Conservation (phyloP, 331 rosid genomes). For the Phaseolus coccineus region DNA sequence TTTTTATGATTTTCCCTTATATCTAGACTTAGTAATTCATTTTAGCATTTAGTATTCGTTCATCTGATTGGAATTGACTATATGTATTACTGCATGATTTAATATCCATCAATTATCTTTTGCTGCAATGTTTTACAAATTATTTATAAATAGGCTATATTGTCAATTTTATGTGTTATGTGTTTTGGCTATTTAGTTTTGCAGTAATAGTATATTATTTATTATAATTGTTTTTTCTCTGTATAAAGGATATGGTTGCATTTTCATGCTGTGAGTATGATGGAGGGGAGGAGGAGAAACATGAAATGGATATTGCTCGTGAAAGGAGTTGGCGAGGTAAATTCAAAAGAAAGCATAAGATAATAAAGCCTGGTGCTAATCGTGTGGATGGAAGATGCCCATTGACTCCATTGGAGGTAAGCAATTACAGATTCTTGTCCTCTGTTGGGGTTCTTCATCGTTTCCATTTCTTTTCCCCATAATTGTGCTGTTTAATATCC, state of each 20-base stretch:
- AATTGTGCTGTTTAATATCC: too few relatives aligned
- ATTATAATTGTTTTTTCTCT: conserved; percentile 32
- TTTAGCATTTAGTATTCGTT: conserved; percentile 6
- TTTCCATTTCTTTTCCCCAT: not conserved
- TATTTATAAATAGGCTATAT: conserved; percentile 19
- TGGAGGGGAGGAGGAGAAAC: conserved; percentile 95
- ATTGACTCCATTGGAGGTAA: conserved; percentile 95
- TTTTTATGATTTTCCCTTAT: not conserved
- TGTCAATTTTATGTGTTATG: conserved; percentile 12
- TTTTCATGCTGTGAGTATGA: conserved; percentile 97
- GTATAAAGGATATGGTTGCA: conserved; percentile 92
- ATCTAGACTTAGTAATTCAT: not conserved
- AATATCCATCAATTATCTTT: conserved; percentile 15
- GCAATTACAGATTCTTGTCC: conserved; percentile 9
- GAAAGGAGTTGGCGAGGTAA: conserved; percentile 99
- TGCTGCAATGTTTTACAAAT: conserved; percentile 1
- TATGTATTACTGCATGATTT: conserved; percentile 15
- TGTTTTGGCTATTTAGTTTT: conserved; percentile 12
- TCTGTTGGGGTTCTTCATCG: not conserved
- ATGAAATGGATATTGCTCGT: conserved; percentile 93
- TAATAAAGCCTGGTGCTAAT: conserved; percentile 91
- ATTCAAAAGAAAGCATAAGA: conserved; percentile 84
- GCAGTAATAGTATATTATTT: conserved; percentile 10
- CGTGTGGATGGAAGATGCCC: conserved; percentile 97
- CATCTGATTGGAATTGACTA: conserved; percentile 28